Conservation (phyloP, 1,284 basidiomycete species). For the Ganoderma lucidum region DNA sequence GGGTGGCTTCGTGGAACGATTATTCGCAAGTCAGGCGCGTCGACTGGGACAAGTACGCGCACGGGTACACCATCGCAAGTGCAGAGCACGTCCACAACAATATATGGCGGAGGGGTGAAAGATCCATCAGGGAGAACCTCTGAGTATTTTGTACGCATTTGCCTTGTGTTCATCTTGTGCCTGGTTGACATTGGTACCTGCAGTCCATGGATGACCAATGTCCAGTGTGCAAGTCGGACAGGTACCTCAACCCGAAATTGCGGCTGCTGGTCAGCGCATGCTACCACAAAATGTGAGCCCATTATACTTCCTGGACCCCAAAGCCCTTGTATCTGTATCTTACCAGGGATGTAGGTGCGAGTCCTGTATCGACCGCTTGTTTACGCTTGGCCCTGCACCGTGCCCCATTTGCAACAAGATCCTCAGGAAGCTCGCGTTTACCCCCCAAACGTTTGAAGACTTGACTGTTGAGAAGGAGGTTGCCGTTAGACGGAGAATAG, state of each 20-base stretch:
- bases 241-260: conserved; percentile 95
- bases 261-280: conserved; percentile 95
- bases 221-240: conserved; percentile 96
- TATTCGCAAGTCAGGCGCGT: conserved; percentile 67
- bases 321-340: neutral
- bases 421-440: conserved; percentile 94
- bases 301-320: neutral
- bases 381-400: conserved; percentile 94
- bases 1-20: conserved; percentile 77
- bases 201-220: conserved; percentile 95
- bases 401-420: conserved; percentile 94
- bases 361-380: conserved; percentile 96
- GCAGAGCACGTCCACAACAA: conserved; percentile 72
- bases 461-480: conserved; percentile 97
- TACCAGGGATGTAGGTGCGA: conserved; percentile 78
- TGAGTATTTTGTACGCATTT: conserved; percentile 75
- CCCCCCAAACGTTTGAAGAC: conserved; percentile 97
- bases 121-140: conserved; percentile 81
- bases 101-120: conserved; percentile 83
- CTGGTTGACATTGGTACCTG: neutral
- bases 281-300: conserved; percentile 94
- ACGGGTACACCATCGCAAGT: conserved; percentile 69
- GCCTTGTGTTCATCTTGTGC: neutral
- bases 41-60: conserved; percentile 56
- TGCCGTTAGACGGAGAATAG: conserved; percentile 84